phyloP scores from a whole-genome alignment of 1,284 basidiomycete species.

The Cryptococcus amylolentus region DNA sequence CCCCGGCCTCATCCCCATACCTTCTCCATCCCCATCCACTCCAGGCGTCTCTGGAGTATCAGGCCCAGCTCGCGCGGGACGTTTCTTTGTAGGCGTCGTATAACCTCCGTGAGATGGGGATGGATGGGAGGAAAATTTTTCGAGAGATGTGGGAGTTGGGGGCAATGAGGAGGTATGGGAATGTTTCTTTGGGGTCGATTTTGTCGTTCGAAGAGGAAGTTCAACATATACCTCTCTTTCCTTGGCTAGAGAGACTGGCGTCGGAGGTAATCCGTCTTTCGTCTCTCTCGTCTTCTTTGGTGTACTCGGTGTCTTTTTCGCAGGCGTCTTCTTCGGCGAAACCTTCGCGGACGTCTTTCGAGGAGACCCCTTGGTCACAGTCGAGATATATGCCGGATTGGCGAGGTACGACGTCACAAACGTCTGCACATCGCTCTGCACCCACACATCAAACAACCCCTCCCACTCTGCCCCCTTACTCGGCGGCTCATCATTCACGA shows the following conservation, averaged over 20 bases:
- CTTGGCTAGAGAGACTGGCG: conserved; percentile 10
- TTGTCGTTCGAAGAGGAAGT: too few species aligned
- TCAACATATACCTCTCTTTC: background rate
- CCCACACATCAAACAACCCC: conserved; percentile 85
- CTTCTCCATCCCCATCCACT: too few species aligned
- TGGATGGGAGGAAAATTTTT: too few species aligned
- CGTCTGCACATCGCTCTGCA: conserved; percentile 80
- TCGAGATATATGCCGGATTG: conserved; percentile 6
- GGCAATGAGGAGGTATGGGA: too few species aligned
- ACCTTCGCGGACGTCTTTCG: background rate
- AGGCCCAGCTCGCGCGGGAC: too few species aligned
- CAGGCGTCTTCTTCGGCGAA: background rate
- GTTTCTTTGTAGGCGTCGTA: too few species aligned
- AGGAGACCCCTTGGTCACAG: background rate
- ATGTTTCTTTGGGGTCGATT: too few species aligned
- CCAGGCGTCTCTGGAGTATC: too few species aligned
- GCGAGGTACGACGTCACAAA: conserved; percentile 55
- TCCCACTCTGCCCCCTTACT: conserved; percentile 82
- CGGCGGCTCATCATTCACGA: conserved; percentile 87
- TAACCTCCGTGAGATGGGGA: too few species aligned
- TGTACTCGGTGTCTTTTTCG: background rate
- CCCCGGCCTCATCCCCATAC: too few species aligned
- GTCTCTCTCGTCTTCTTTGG: background rate
- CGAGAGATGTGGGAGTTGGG: too few species aligned
- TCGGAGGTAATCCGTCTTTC: conserved; percentile 5